phyloP scores from a whole-genome alignment of 2,329 filamentous ascomycete genomes.

The Aspergillus sp. region DNA sequence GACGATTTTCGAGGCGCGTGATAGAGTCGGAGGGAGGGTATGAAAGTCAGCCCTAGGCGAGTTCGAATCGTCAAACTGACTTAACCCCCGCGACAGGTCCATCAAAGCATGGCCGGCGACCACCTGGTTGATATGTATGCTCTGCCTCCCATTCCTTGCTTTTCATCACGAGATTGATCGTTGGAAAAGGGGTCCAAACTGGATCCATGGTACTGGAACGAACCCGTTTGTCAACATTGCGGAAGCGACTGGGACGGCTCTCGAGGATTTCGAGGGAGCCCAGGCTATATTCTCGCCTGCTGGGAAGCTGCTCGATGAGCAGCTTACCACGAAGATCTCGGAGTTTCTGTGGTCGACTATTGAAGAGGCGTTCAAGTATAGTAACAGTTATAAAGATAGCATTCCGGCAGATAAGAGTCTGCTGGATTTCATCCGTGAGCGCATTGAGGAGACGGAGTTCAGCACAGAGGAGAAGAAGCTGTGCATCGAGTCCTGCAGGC shows the following conservation, averaged over 20 bases:
- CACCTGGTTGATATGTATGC: conserved; percentile 62
- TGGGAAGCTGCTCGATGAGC: conserved; percentile 48
- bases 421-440: conserved; percentile 60
- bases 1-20: conserved; percentile 63
- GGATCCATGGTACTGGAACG: conserved; percentile 65
- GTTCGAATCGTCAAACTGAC: conserved; percentile 14
- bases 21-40: conserved; percentile 62
- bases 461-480: conserved; percentile 50
- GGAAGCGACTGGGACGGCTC: conserved; percentile 54
- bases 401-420: conserved; percentile 60
- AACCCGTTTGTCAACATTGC: conserved; percentile 66
- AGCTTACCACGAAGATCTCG: conserved; percentile 38
- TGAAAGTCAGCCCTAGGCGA: background rate
- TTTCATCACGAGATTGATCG: conserved; percentile 18
- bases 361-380: conserved; percentile 63
- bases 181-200: conserved; percentile 61
- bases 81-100: conserved; percentile 45
- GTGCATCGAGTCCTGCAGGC: conserved; percentile 59
- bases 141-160: background rate
- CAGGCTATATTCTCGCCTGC: conserved; percentile 53
- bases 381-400: conserved; percentile 54
- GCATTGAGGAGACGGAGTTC: conserved; percentile 47
- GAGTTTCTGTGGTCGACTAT: conserved; percentile 63
- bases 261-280: conserved; percentile 58
- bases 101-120: conserved; percentile 53